A percentile compares a stretch with the other conserved stretches of the same genome.
Evolutionary conservation across 2,329 filamentous ascomycete genomes (phyloP).

Genomic region (Endoconidiophora laricicola): DNA sequence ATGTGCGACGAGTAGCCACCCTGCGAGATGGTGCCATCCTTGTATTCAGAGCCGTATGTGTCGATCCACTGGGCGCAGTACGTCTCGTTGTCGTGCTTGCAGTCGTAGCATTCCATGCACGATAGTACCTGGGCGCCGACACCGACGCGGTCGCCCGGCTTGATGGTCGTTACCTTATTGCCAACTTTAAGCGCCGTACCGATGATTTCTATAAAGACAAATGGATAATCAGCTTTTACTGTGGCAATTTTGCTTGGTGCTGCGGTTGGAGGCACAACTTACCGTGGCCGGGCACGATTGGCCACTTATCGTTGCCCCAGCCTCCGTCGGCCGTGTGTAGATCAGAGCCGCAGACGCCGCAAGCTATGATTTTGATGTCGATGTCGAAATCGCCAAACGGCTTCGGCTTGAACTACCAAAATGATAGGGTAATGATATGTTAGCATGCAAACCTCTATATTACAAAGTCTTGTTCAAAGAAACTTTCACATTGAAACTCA

Average conservation of each 20-base stretch:
- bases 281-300: constrained; percentile 43
- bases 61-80: constrained; percentile 45
- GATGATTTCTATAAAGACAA: constrained; percentile 35
- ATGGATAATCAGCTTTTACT: constrained; percentile 26
- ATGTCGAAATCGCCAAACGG: constrained; percentile 68
- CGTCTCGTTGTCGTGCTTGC: constrained; percentile 49
- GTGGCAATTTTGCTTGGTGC: constrained; percentile 43
- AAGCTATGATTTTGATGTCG: constrained; percentile 65
- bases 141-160: constrained; percentile 47
- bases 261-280: neutral
- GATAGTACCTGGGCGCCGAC: constrained; percentile 52
- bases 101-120: constrained; percentile 48
- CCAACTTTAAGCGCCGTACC: constrained; percentile 47
- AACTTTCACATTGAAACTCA: neutral
- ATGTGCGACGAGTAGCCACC: constrained; percentile 49
- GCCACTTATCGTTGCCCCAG: constrained; percentile 41
- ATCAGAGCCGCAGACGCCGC: constrained; percentile 53
- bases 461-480: neutral
- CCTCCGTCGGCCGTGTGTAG: constrained; percentile 49
- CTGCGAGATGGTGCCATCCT: constrained; percentile 45
- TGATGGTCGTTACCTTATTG: constrained; percentile 40
- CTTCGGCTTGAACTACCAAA: constrained; percentile 55
- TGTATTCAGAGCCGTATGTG: constrained; percentile 42
- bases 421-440: neutral
- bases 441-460: neutral